Evolutionary conservation across 2,329 filamentous ascomycete species (phyloP).

Genomic region (Triangularia setosa): DNA sequence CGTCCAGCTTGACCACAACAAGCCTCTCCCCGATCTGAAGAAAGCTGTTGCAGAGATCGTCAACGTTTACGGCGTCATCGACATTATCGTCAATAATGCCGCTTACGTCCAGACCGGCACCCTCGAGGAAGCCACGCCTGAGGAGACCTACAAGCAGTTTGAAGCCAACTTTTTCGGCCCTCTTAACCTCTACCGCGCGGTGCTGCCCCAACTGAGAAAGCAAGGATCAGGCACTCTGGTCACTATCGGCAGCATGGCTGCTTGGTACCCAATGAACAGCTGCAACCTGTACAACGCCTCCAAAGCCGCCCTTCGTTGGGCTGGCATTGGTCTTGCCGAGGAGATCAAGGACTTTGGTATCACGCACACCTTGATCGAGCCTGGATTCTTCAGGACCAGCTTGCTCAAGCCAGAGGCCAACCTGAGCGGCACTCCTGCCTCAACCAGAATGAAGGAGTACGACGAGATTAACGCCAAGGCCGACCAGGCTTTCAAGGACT

Average conservation of each 20-base stretch:
- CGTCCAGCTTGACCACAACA: conserved; percentile 15
- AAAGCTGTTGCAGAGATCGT: conserved; percentile 4
- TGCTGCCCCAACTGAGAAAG: conserved; percentile 10
- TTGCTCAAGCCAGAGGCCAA: conserved; percentile 15
- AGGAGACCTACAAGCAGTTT: conserved; percentile 13
- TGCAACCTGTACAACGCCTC: conserved; percentile 14
- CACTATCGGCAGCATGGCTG: conserved; percentile 13
- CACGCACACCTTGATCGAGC: conserved; percentile 13
- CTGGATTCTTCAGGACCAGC: conserved; percentile 14
- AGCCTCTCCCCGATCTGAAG: conserved; percentile 7
- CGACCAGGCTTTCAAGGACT: conserved; percentile 3
- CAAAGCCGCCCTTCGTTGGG: conserved; percentile 12
- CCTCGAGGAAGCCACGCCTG: conserved; percentile 12
- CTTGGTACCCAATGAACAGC: conserved; percentile 9
- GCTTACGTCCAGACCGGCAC: conserved; percentile 15
- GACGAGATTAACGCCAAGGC: conserved; percentile 6
- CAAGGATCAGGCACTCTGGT: conserved; percentile 2
- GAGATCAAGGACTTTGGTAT: conserved; percentile 16
- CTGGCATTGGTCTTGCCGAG: conserved; percentile 1
- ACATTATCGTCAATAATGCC: conserved; percentile 19
- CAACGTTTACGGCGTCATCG: conserved; percentile 10
- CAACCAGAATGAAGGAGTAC: conserved; percentile 4
- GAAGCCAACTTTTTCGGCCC: conserved; percentile 16
- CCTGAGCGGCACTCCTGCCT: conserved; percentile 2
- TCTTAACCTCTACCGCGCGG: conserved; percentile 14